Evolutionary conservation across 106 monocot genomes (phyloP), one percentile per base, ranked within the genome.

Genomic region (Vanilla planifolia): DNA sequence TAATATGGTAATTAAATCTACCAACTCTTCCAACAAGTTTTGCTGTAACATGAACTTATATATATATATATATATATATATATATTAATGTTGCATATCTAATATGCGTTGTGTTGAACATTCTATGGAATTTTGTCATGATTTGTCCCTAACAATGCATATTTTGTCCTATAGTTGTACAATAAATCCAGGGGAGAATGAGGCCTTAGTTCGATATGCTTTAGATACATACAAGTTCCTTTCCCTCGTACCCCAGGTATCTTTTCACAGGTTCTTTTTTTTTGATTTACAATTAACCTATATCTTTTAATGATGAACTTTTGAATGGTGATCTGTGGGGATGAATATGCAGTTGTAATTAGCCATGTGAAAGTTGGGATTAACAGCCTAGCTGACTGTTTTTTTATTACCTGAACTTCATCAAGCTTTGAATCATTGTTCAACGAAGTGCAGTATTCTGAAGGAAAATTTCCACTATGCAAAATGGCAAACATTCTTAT

Each of bases 161-260:
- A 28, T 68, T 43, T 9, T 57, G 23, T n/a, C n/a, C 71, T 76
- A 6, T 51, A 98, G 96, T 42, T 98, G 96, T 68, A 98, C 96
- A 5, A 88, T 98, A 84, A 98, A 98, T 58, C 96, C 96, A 40
- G 91, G 96, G 65, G 96, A 98, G 64, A 98, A 91, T 73, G 96
- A 98, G 61, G 87, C 91, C 65, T 67, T 98, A 68, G 96, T 98
- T 65, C 80, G 96, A 58, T 88, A 88, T 80, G 96, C 96, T 52
- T 73, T 98, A 64, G 91, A 98, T 62, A 91, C 61, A 46, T 92
- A 98, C 68, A 77, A 78, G 51, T 98, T 80, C 52, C 82, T 98
- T 42, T 77, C 96, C 4, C 66, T 98, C 33, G 86, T 77, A 62
- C 45, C 87, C 33, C 96, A 98, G 81, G 96, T 98, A 51, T 50